These are phyloP conservation scores for Ramaria rubella DNA, from an alignment of 768 basidiomycete species.

Conservation along the genomic window DNA sequence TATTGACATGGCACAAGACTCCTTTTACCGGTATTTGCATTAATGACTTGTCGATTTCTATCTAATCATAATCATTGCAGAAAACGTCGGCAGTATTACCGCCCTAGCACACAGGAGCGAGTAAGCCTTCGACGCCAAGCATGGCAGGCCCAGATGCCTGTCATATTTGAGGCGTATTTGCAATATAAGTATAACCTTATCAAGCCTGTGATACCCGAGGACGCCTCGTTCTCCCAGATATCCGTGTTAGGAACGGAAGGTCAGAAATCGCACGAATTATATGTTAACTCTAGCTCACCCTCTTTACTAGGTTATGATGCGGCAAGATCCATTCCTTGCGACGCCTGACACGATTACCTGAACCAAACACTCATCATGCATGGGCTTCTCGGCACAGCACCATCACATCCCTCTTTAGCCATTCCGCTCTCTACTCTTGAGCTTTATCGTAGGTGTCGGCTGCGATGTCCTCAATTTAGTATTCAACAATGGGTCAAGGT, in stretches of 20 bases:
- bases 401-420: neutral
- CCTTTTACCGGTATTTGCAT: neutral
- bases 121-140: neutral
- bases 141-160: neutral
- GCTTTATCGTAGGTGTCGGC: neutral
- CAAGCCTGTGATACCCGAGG: neutral
- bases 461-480: constrained; percentile 14
- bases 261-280: neutral
- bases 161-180: neutral
- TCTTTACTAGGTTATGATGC: neutral
- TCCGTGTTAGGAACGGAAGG: neutral
- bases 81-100: neutral
- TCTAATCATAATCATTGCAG: neutral
- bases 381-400: neutral
- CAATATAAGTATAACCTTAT: neutral
- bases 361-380: constrained; percentile 1
- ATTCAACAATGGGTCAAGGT: constrained; percentile 25
- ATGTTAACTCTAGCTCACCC: neutral
- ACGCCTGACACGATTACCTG: neutral
- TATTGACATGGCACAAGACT: neutral
- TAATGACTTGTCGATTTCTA: neutral
- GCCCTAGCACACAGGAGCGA: neutral
- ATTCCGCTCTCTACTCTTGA: neutral
- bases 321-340: neutral
- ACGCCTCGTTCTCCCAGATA: neutral